Base-by-base conservation (phyloP, 2,329 filamentous ascomycete genomes). In the Nigrospora oryzae region DNA sequence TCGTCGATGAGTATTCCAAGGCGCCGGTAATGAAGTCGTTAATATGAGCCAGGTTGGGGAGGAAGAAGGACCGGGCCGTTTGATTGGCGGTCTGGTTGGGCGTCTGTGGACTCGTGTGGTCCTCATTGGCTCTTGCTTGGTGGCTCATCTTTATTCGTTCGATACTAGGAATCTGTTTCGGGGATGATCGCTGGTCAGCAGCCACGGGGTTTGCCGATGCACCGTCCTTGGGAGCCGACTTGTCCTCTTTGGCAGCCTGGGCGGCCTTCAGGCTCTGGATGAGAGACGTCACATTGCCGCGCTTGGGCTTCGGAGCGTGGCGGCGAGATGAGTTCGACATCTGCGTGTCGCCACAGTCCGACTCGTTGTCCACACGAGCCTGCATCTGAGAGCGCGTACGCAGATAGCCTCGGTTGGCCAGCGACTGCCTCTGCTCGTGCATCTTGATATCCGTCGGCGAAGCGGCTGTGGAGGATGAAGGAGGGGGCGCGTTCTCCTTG, bases 21-120 rank as follows among this genome's bases (percentile, higher is more conserved):
- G 70, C 73, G 6, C 75, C 75, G 2, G 75, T 75, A 7, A 78
- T 69, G 49, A 78, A 76, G 54, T 79, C 75, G 36, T 73, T 71
- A n/a, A 79, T 67, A 47, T 78, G 69, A 3, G 70, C 70, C 15
- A 78, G 67, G 41, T 74, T 69, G 3, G 75, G 75, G 55, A 79
- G 61, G 56, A 75, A 71, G 54, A 78, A 77, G 3, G 75, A 77
- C 11, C 70, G 70, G 11, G 56, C 66, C 17, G 73, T 73, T 17
- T 68, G 66, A 36, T 36, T 36, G 19, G 19, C 19, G 19, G 19
- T 28, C 23, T 28, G 23, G 49, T 66, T 61, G 15, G 46, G 40
- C 57, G 49, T 67, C 57, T 38, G 63, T 53, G 34, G 54, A 51
- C 46, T 51, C 32, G 47, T 48, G 28, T 48, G 37, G 30, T 42